phyloP scores from a whole-genome alignment of 768 basidiomycete species.

The Daedalea quercina region DNA sequence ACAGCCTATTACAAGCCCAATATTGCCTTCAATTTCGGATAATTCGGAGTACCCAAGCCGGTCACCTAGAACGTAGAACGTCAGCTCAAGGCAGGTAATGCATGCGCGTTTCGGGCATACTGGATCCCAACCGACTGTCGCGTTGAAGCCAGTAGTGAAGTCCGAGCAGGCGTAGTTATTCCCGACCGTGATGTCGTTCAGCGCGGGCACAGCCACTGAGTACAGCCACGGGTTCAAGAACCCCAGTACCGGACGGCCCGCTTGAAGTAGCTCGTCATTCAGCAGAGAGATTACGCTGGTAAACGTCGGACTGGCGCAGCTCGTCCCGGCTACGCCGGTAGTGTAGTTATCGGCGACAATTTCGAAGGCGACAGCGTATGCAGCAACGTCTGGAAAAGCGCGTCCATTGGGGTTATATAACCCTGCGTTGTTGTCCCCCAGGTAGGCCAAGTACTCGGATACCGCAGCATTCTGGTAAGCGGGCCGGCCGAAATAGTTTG shows the following conservation, averaged over 20 bases:
- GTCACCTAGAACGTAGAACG: background rate
- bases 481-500: constrained; percentile 50
- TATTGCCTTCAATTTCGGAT: background rate
- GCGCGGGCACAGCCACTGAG: constrained; percentile 12
- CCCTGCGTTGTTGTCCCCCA: constrained; percentile 43
- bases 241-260: constrained; percentile 24
- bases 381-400: constrained; percentile 40
- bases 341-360: constrained; percentile 15
- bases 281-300: constrained; percentile 27
- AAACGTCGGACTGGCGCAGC: constrained; percentile 27
- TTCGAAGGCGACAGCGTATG: constrained; percentile 26
- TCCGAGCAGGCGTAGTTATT: constrained; percentile 15
- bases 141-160: constrained; percentile 24
- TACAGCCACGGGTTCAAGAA: constrained; percentile 31
- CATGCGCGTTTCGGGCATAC: no score
- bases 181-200: constrained; percentile 28
- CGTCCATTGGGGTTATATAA: constrained; percentile 29
- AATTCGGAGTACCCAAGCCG: background rate
- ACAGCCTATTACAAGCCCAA: background rate
- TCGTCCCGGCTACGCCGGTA: constrained; percentile 22
- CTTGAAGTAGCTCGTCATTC: constrained; percentile 25
- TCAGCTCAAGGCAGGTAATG: background rate
- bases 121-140: constrained; percentile 24
- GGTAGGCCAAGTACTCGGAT: constrained; percentile 32
- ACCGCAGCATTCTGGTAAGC: constrained; percentile 45